phyloP scores from a whole-genome alignment of 1,284 basidiomycete genomes.

The Ustanciosporium gigantosporum region DNA sequence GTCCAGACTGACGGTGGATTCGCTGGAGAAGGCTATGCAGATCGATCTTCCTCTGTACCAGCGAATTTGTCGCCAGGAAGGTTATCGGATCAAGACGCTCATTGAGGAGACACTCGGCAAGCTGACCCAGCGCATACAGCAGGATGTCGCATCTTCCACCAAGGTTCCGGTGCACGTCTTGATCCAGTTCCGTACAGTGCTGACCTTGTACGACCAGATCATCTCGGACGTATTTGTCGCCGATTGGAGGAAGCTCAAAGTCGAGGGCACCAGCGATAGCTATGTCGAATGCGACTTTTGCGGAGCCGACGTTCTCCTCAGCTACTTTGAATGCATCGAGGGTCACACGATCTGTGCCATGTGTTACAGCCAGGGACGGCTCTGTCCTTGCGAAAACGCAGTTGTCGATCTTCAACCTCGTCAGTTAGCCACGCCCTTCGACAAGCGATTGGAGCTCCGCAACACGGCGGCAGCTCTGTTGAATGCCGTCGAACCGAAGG shows the following conservation, averaged over 20 bases:
- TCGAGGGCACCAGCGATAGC: conserved; percentile 12
- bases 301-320: conserved; percentile 26
- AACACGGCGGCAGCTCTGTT: conserved; percentile 15
- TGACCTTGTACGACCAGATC: conserved; percentile 27
- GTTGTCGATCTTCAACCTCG: conserved; percentile 10
- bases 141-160: not conserved
- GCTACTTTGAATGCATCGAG: conserved; percentile 25
- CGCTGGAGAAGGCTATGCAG: conserved; percentile 12
- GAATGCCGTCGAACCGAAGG: conserved; percentile 1
- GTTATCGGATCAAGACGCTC: conserved; percentile 8
- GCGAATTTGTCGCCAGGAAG: conserved; percentile 20
- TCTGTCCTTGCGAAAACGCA: conserved; percentile 20
- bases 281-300: conserved; percentile 44
- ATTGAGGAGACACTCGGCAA: conserved; percentile 18
- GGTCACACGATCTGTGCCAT: conserved; percentile 28
- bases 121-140: conserved; percentile 3
- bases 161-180: not conserved
- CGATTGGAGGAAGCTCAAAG: conserved; percentile 15
- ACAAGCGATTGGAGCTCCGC: conserved; percentile 21
- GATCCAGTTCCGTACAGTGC: conserved; percentile 11
- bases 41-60: conserved; percentile 28
- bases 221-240: conserved; percentile 20
- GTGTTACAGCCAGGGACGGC: conserved; percentile 33
- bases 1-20: conserved; percentile 19
- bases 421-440: conserved; percentile 25